These are phyloP conservation scores for Ophiostoma ulmi DNA, from an alignment of 2,329 filamentous ascomycete species.

Conservation along the genomic window DNA sequence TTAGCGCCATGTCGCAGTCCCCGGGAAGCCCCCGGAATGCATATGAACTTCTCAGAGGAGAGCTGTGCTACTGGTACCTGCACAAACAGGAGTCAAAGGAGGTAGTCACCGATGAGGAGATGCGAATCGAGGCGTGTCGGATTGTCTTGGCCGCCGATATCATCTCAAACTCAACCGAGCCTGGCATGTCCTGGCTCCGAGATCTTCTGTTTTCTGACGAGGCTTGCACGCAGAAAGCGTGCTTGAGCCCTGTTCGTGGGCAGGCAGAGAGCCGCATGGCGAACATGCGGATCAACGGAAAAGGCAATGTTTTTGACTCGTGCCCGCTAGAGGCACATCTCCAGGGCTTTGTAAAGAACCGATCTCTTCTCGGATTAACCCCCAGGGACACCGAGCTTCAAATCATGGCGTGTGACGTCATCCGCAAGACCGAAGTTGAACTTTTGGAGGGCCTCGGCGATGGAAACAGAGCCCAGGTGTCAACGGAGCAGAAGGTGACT, in stretches of 20 bases:
- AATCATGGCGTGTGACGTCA: slow-evolving; percentile 52
- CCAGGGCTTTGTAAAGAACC: slow-evolving; percentile 49
- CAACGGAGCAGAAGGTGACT: slow-evolving; percentile 43
- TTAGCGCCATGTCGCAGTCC: slow-evolving; percentile 42
- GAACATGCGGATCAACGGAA: slow-evolving; percentile 52
- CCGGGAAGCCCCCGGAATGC: slow-evolving; percentile 49
- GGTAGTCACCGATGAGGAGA: slow-evolving; percentile 46
- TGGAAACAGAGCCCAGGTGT: not conserved
- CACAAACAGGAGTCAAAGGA: slow-evolving; percentile 40
- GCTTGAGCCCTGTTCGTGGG: slow-evolving; percentile 45
- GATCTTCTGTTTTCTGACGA: slow-evolving; percentile 52
- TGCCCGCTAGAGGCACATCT: slow-evolving; percentile 54
- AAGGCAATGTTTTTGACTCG: slow-evolving; percentile 52
- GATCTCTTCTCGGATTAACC: slow-evolving; percentile 51
- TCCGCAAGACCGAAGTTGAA: slow-evolving; percentile 50
- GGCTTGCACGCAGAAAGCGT: slow-evolving; percentile 41
- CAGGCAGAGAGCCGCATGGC: slow-evolving; percentile 45
- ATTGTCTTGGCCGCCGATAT: slow-evolving; percentile 53
- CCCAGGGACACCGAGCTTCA: slow-evolving; percentile 57
- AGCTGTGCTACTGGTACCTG: slow-evolving; percentile 49
- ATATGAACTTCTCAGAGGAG: slow-evolving; percentile 58
- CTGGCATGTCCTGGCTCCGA: slow-evolving; percentile 50
- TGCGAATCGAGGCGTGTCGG: slow-evolving; percentile 55
- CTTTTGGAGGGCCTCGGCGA: not conserved
- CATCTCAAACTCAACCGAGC: slow-evolving; percentile 36